Percentiles rank a stretch among this genome's conserved stretches.
These are phyloP conservation scores for Cladosporium sp. DNA, from an alignment of 2,329 filamentous ascomycete species.

Conservation along the genomic window DNA sequence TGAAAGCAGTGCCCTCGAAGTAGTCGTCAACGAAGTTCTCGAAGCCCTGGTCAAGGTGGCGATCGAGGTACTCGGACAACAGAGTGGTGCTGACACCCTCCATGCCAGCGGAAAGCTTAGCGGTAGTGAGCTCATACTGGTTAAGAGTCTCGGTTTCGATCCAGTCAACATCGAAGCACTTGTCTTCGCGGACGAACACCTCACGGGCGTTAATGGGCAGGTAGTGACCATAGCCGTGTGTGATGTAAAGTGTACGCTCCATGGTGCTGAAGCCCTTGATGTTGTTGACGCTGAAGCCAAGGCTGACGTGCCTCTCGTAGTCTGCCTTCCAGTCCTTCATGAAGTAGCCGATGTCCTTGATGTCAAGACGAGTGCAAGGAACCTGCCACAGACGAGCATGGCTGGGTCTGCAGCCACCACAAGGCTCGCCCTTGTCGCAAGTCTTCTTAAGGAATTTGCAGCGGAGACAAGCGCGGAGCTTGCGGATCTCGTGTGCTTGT, in stretches of 20 bases:
- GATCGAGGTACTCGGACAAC: slow-evolving; percentile 88
- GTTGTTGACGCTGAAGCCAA: slow-evolving; percentile 87
- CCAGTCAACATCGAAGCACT: slow-evolving; percentile 92
- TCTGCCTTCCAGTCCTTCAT: slow-evolving; percentile 99
- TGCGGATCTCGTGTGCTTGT: slow-evolving; percentile 94
- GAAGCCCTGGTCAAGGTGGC: slow-evolving; percentile 87
- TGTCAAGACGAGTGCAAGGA: slow-evolving; percentile 94
- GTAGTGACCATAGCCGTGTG: slow-evolving; percentile 90
- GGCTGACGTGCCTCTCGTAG: slow-evolving; percentile 83
- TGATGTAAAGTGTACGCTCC: slow-evolving; percentile 77
- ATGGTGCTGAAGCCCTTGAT: slow-evolving; percentile 75
- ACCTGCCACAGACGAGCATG: slow-evolving; percentile 96
- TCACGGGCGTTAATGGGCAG: slow-evolving; percentile 90
- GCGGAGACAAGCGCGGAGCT: slow-evolving; percentile 84
- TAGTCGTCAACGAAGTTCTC: slow-evolving; percentile 93
- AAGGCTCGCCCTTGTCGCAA: slow-evolving; percentile 95
- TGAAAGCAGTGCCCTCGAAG: slow-evolving; percentile 90
- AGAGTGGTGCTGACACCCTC: slow-evolving; percentile 78
- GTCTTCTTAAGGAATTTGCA: slow-evolving; percentile 99
- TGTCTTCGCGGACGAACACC: slow-evolving; percentile 86
- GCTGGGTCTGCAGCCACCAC: slow-evolving; percentile 89
- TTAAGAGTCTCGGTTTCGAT: slow-evolving; percentile 77
- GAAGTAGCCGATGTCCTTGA: slow-evolving; percentile 97
- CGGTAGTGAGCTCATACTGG: slow-evolving; percentile 80
- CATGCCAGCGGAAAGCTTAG: slow-evolving; percentile 81